These are phyloP conservation scores for Epichloe sibirici DNA, from an alignment of 2,329 filamentous ascomycete genomes.

Conservation along the genomic window DNA sequence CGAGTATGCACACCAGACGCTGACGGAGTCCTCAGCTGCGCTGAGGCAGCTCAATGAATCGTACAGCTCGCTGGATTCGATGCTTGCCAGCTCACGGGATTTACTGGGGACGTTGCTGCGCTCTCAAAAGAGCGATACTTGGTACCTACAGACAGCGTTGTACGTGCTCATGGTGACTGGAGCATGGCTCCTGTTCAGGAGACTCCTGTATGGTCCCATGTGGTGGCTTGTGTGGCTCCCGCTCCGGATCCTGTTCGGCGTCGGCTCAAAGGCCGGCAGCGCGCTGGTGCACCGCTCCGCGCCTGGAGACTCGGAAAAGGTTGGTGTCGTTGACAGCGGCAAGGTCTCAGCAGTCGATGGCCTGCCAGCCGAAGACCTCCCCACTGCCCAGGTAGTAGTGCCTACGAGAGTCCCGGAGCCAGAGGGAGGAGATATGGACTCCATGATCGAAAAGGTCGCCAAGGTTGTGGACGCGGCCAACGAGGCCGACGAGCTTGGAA, in stretches of 20 bases:
- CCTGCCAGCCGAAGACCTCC: constrained; percentile 30
- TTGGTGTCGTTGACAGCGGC: constrained; percentile 15
- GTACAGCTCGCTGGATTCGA: constrained; percentile 66
- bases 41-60: constrained; percentile 69
- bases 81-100: constrained; percentile 62
- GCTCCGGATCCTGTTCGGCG: constrained; percentile 51
- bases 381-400: constrained; percentile 34
- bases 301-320: constrained; percentile 13
- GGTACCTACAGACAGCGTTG: constrained; percentile 88
- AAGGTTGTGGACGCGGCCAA: constrained; percentile 38
- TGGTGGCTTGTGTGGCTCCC: constrained; percentile 87
- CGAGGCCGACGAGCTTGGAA: constrained; percentile 16
- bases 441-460: constrained; percentile 40
- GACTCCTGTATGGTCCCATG: constrained; percentile 75
- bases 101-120: constrained; percentile 68
- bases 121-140: constrained; percentile 92
- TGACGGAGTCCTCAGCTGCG: constrained; percentile 72
- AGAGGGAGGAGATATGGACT: constrained; percentile 18
- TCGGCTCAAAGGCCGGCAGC: constrained; percentile 42
- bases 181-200: constrained; percentile 73
- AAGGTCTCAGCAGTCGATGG: constrained; percentile 21
- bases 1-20: constrained; percentile 78
- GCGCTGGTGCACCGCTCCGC: constrained; percentile 29
- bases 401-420: constrained; percentile 13
- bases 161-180: constrained; percentile 70